Conservation (phyloP, 1,284 basidiomycete species). For the Neonothopanus nambi region DNA sequence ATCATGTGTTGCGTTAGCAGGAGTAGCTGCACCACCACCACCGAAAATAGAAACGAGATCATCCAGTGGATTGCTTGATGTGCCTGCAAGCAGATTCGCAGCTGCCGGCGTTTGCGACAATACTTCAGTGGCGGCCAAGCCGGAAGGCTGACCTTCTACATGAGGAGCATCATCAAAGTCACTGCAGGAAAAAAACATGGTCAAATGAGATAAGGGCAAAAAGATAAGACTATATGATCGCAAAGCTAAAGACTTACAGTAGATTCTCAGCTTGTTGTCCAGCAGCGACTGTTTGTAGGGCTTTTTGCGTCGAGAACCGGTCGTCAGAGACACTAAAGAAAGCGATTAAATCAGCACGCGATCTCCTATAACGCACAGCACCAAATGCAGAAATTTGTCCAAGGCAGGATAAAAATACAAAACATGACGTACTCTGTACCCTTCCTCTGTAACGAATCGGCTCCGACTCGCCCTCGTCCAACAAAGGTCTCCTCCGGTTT, state of each 20-base stretch:
- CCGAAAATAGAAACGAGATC: slow-evolving; percentile 90
- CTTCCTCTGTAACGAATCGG: slow-evolving; percentile 77
- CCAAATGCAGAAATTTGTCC: slow-evolving; percentile 8
- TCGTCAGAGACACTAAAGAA: slow-evolving; percentile 54
- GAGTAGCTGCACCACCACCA: slow-evolving; percentile 23
- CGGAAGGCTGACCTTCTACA: slow-evolving; percentile 62
- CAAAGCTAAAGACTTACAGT: slow-evolving; percentile 43
- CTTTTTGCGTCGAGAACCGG: slow-evolving; percentile 74
- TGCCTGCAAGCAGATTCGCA: slow-evolving; percentile 66
- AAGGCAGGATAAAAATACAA: slow-evolving; percentile 6
- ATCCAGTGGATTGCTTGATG: slow-evolving; percentile 84
- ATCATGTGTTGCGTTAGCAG: slow-evolving; percentile 24
- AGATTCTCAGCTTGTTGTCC: slow-evolving; percentile 94
- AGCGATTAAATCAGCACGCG: too few relatives aligned
- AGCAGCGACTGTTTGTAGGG: slow-evolving; percentile 84
- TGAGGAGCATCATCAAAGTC: slow-evolving; percentile 83
- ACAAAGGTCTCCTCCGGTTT: slow-evolving; percentile 93
- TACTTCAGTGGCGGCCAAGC: slow-evolving; percentile 73
- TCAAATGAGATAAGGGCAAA: slow-evolving; percentile 3
- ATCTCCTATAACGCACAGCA: too few relatives aligned
- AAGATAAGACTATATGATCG: background rate
- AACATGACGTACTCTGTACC: slow-evolving; percentile 66
- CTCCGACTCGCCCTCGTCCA: slow-evolving; percentile 82
- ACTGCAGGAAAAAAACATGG: slow-evolving; percentile 23
- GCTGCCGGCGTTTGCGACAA: slow-evolving; percentile 73